phyloP scores from a whole-genome alignment of 2,329 filamentous ascomycete species.

The Fusarium setosum region DNA sequence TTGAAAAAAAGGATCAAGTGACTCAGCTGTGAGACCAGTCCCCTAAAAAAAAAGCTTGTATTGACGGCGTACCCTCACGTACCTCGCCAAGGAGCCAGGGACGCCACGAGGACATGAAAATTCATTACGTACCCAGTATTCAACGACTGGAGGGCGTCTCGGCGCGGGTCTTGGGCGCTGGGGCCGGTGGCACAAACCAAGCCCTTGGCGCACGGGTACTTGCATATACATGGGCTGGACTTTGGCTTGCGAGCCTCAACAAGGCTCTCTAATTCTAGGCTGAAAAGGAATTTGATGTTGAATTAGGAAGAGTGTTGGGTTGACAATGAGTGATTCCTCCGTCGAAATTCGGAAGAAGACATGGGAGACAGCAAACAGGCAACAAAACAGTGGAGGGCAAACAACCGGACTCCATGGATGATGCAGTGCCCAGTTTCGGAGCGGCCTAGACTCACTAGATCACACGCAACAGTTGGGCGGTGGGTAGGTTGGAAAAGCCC shows the following conservation, averaged over 20 bases:
- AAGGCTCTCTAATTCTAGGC: no score
- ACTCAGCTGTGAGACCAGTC: neutral
- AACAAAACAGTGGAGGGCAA: neutral
- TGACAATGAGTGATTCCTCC: no score
- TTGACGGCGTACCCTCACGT: constrained; percentile 28
- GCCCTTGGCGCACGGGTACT: constrained; percentile 25
- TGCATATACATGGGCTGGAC: constrained; percentile 30
- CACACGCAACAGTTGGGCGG: constrained; percentile 1
- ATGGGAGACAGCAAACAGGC: no score
- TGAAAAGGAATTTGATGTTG: no score
- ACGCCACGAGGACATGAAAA: constrained; percentile 34
- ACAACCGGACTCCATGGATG: neutral
- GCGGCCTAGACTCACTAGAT: neutral
- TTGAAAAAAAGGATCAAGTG: constrained; percentile 3
- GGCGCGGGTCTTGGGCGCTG: constrained; percentile 10
- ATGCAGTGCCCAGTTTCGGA: constrained; percentile 3
- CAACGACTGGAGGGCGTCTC: constrained; percentile 23
- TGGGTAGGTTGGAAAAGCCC: neutral
- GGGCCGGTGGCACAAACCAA: constrained; percentile 28
- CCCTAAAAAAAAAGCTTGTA: constrained; percentile 31
- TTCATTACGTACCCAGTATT: constrained; percentile 32
- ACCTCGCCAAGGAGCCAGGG: constrained; percentile 37
- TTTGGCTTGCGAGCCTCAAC: constrained; percentile 29
- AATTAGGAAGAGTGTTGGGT: no score
- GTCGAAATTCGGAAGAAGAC: no score